These are phyloP conservation scores for Beauveria medogensis DNA, from an alignment of 2,329 filamentous ascomycete species.

Conservation along the genomic window DNA sequence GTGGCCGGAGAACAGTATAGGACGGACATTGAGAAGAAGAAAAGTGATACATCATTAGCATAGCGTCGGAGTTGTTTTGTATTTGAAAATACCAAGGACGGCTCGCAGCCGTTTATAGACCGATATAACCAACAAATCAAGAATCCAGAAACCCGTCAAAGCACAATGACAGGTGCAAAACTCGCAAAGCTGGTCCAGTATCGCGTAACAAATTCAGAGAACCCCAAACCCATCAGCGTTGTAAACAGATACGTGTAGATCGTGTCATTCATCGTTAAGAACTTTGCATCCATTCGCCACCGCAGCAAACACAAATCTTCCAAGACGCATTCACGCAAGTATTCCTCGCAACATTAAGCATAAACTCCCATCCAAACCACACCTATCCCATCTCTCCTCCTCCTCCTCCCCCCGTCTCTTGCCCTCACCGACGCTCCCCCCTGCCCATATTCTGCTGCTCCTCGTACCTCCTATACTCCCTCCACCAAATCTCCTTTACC, in stretches of 20 bases:
- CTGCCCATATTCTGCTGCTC: slow-evolving; percentile 30
- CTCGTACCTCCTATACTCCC: slow-evolving; percentile 51
- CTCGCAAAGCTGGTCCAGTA: not conserved
- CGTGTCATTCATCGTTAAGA: slow-evolving; percentile 4
- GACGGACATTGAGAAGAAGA: not conserved
- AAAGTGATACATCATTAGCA: slow-evolving; percentile 21
- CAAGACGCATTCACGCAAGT: not conserved
- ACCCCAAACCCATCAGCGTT: not conserved
- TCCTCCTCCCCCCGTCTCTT: not conserved
- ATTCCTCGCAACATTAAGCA: not conserved
- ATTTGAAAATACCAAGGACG: slow-evolving; percentile 8
- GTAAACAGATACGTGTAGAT: not conserved
- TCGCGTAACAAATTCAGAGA: not conserved
- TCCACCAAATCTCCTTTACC: slow-evolving; percentile 46
- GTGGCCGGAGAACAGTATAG: not conserved
- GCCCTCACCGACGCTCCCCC: not conserved
- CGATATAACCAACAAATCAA: slow-evolving; percentile 2
- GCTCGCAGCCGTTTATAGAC: not conserved
- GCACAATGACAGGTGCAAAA: not conserved
- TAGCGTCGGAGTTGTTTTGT: slow-evolving; percentile 35
- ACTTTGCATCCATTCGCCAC: not conserved
- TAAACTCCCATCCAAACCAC: not conserved
- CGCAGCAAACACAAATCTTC: not conserved
- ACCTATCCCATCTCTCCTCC: not conserved
- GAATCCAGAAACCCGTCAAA: not conserved